A percentile compares a stretch with the other conserved stretches of the same genome.
These are phyloP conservation scores for Lolium rigidum DNA, from an alignment of 176 grass and related monocot genomes.

Conservation along the genomic window DNA sequence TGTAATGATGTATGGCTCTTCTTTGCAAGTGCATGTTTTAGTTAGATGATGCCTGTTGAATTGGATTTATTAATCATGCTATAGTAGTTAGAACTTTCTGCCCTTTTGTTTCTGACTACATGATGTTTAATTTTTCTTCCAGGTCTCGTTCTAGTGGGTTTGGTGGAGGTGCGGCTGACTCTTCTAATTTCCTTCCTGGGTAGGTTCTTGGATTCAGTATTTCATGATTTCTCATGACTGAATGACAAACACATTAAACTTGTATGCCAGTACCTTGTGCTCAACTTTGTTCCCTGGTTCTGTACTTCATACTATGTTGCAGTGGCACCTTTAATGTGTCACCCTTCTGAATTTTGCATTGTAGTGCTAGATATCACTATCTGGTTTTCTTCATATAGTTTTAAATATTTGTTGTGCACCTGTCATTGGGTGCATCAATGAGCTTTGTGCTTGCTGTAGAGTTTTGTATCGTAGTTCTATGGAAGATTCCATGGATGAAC, in stretches of 20 bases:
- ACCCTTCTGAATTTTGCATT: not conserved
- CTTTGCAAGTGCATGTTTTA: slow-evolving; percentile 18
- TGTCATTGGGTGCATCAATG: not conserved
- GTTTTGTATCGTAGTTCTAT: not conserved
- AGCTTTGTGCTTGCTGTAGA: not conserved
- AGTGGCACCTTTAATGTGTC: not conserved
- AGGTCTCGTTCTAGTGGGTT: slow-evolving; percentile 50
- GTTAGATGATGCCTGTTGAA: not conserved
- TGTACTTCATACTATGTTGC: not conserved
- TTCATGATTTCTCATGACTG: not conserved
- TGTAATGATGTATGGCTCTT: slow-evolving; percentile 82
- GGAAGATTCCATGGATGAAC: not conserved
- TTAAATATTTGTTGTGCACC: not conserved
- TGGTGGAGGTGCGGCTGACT: slow-evolving; percentile 52
- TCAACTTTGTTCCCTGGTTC: too few relatives aligned
- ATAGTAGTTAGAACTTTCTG: not conserved
- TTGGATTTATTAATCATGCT: not conserved
- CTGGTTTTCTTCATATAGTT: not conserved
- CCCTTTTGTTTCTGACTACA: not conserved
- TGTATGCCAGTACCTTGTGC: not conserved
- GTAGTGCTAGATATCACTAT: not conserved
- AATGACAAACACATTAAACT: not conserved
- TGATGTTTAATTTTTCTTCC: slow-evolving; percentile 42
- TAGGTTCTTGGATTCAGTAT: slow-evolving; percentile 43
- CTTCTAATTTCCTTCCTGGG: slow-evolving; percentile 65